phyloP scores from a whole-genome alignment of 116 monocot species.

The Posidonia oceanica region DNA sequence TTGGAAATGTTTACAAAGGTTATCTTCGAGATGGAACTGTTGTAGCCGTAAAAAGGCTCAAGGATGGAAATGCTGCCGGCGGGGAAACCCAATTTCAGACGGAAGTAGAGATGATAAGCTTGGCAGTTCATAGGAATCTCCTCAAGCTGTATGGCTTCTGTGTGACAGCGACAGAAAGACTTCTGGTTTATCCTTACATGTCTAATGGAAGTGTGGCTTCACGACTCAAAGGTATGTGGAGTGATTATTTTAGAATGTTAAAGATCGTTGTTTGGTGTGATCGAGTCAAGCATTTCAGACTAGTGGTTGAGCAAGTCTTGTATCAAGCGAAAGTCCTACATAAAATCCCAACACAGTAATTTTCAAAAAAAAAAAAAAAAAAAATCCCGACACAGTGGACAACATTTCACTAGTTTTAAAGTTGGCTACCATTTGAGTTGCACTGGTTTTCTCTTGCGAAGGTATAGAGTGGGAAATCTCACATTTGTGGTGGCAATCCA shows the following conservation, averaged over 20 bases:
- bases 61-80: constrained; percentile 29
- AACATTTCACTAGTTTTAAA: too few relatives aligned
- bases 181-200: constrained; percentile 73
- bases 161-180: constrained; percentile 37
- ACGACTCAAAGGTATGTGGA: constrained; percentile 42
- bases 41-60: constrained; percentile 63
- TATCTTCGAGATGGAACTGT: constrained; percentile 38
- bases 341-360: too few relatives aligned
- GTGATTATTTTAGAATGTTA: too few relatives aligned
- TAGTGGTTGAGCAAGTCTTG: too few relatives aligned
- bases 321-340: too few relatives aligned
- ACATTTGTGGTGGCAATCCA: too few relatives aligned
- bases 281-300: not conserved
- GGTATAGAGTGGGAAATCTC: too few relatives aligned
- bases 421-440: too few relatives aligned
- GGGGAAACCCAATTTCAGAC: constrained; percentile 67
- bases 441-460: too few relatives aligned
- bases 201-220: constrained; percentile 63
- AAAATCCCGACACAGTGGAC: too few relatives aligned
- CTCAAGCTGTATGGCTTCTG: constrained; percentile 62
- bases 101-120: constrained; percentile 76
- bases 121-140: constrained; percentile 63
- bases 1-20: constrained; percentile 64
- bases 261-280: not conserved
- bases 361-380: too few relatives aligned